Evolutionary conservation across 805 yeast genomes (phyloP).

Genomic region (Metschnikowia hibisci): DNA sequence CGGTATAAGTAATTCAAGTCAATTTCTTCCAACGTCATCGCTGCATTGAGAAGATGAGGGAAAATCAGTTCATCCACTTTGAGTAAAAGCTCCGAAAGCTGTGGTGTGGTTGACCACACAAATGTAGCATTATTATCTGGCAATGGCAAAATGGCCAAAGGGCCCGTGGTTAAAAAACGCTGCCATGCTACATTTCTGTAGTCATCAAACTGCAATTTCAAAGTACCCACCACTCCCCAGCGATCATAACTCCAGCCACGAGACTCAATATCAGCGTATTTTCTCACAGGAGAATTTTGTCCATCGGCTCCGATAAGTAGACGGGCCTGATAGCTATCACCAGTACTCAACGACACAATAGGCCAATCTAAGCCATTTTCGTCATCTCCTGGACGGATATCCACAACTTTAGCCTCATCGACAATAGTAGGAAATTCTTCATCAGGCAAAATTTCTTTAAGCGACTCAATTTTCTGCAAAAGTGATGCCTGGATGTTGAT

Average conservation of each 20-base stretch:
- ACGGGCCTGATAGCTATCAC: constrained; percentile 60
- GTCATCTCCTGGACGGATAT: constrained; percentile 35
- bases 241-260: constrained; percentile 90
- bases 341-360: constrained; percentile 60
- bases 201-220: constrained; percentile 70
- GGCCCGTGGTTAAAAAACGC: constrained; percentile 86
- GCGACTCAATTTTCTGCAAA: constrained; percentile 42
- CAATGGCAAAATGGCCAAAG: constrained; percentile 85
- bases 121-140: constrained; percentile 84
- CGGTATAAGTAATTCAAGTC: constrained; percentile 72
- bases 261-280: constrained; percentile 73
- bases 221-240: constrained; percentile 90
- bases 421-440: constrained; percentile 36
- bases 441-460: constrained; percentile 19
- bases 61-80: constrained; percentile 60
- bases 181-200: constrained; percentile 84
- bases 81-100: constrained; percentile 59
- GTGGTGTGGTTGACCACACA: constrained; percentile 90
- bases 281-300: constrained; percentile 86
- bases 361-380: constrained; percentile 63
- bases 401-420: constrained; percentile 66
- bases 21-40: constrained; percentile 68
- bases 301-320: constrained; percentile 96
- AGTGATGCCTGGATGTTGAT: constrained; percentile 77
- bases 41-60: constrained; percentile 76